Evolutionary conservation across 129 eudicot genomes (phyloP), one percentile per base, ranked within the genome.

Genomic region (Tanacetum coccineum): DNA sequence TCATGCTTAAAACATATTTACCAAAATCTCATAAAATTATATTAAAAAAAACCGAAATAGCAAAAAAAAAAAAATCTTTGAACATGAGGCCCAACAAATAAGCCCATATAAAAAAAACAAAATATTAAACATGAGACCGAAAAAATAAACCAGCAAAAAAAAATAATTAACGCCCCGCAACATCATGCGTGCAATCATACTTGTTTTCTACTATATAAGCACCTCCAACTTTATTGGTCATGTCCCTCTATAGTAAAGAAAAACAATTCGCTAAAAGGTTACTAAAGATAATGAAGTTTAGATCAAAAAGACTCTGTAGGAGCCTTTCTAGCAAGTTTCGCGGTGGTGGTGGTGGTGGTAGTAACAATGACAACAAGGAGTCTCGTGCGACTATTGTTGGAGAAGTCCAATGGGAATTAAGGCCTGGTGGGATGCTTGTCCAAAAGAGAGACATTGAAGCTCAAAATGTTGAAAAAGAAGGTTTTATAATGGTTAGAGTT

Each of bases 391-490:
- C 46, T 30, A 64, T 51, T 17, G 51, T 47, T n/a, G 74, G 70
- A 11, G 87, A 88, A 50, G 85, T 88, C 74, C 83, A 80, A 67
- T 85, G 96, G 96, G 96, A 88, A 60, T 51, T 88, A 4, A 72
- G 92, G 53, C 96, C 96, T 0, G 89, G 92, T 3, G 92, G 96
- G 47, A 88, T 88, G 96, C 85, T 88, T 70, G 96, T 88, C 20
- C 92, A 88, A 58, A 88, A 76, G 67, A 77, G 96, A 78, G 96
- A 85, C 2, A 66, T 36, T n/a, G 61, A 69, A 18, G 72, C 49
- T n/a, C 79, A 76, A 11, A 70, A 48, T 45, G 62, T 17, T 6
- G 74, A 62, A 15, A 56, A 65, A 56, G 87, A 85, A 52, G 88
- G 30, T 4, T 55, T 67, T 5, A 88, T 88, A 62, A 59, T 73